Base-by-base conservation (phyloP, 2,329 filamentous ascomycete genomes). In the Colletotrichum camelliae region DNA sequence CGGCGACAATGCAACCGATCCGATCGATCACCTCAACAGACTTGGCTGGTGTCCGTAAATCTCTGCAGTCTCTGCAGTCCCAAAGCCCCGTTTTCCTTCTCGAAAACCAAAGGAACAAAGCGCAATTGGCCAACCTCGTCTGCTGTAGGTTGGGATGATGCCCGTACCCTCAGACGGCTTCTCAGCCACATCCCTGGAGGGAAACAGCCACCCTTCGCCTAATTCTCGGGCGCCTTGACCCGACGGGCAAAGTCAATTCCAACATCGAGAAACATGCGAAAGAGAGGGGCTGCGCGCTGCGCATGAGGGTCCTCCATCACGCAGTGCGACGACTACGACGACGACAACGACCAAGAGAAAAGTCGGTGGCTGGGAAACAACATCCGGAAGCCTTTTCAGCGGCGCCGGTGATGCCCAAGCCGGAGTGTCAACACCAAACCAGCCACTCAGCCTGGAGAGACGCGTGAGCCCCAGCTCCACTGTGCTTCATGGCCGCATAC, bases 401-500 rank as follows among this genome's bases (percentile, higher is more conserved):
- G 64, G 57, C 66, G 70, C 65, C 76, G 75, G 64, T 76, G 72
- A 75, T 67, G 72, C 72, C 75, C 75, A 77, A 75, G 67, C 67
- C 71, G 62, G 57, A 77, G 43, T 61, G 67, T 76, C 72, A 72
- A 67, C 72, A 71, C 33, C 57, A 37, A 52, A 33, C 74, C 70
- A 69, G 67, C 77, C 74, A 77, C 77, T 78, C 72, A 75, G 62
- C 74, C 70, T 66, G 57, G 35, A 67, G 70, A 73, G 70, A 75
- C 70, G 70, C 70, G 73, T 65, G 64, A 75, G 71, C 67, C 70
- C 64, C 74, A 61, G 73, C 79, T 79, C 80, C 79, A 80, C 79
- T 78, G 80, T 80, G 79, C 80, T 79, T 77, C 72, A 75, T 77
- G 79, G 79, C 78, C 79, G 79, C 79, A 80, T 79, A 78, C 68